These are phyloP conservation scores for Seiridium cupressi DNA, from an alignment of 2,329 filamentous ascomycete genomes.

Conservation along the genomic window DNA sequence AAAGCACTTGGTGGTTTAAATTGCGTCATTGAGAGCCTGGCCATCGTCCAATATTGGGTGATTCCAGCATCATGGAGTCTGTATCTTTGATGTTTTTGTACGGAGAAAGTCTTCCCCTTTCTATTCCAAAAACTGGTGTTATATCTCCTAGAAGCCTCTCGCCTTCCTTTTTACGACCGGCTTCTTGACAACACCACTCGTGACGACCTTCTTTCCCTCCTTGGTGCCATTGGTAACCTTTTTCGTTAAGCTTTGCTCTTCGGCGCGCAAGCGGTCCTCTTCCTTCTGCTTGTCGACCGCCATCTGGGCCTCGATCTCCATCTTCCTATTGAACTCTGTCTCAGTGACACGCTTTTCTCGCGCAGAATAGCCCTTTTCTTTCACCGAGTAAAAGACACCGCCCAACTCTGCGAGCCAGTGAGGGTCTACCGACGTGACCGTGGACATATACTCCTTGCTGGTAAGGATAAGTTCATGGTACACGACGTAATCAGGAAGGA, in stretches of 20 bases:
- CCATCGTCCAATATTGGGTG: no score
- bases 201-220: conserved; percentile 27
- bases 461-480: conserved; percentile 98
- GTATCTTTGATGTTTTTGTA: no score
- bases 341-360: conserved; percentile 85
- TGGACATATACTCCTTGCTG: conserved; percentile 96
- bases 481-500: conserved; percentile 93
- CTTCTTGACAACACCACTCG: conserved; percentile 62
- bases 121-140: no score
- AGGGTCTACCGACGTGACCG: conserved; percentile 92
- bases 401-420: conserved; percentile 96
- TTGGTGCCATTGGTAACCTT: conserved; percentile 25
- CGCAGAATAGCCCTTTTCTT: conserved; percentile 93
- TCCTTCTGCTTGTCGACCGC: conserved; percentile 75
- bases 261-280: conserved; percentile 52
- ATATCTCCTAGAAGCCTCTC: conserved; percentile 42
- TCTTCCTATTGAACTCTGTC: conserved; percentile 85
- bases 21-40: no score
- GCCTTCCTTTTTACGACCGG: conserved; percentile 56
- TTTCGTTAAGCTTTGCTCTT: conserved; percentile 45
- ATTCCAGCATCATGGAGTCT: no score
- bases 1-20: no score
- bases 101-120: no score
- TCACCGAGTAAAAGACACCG: conserved; percentile 95
- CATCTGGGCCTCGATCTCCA: conserved; percentile 94